phyloP scores from a whole-genome alignment of 1,284 basidiomycete species.

The Moniliella sp. region DNA sequence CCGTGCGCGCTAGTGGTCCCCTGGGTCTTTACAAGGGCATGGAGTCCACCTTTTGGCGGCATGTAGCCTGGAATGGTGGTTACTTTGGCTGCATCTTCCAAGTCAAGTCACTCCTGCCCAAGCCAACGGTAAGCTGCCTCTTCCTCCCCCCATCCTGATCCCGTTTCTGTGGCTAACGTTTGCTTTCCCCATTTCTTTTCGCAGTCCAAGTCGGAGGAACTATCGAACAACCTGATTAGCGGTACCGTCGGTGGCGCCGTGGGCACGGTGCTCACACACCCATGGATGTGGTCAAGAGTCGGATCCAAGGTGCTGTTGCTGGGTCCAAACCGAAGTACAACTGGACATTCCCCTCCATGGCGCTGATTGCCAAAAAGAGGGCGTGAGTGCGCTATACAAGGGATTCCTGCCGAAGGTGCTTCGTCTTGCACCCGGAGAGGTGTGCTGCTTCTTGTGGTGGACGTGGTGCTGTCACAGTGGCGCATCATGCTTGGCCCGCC shows the following conservation, averaged over 20 bases:
- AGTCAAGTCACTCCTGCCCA: slow-evolving; percentile 56
- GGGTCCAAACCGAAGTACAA: slow-evolving; percentile 52
- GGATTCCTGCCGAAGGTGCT: slow-evolving; percentile 51
- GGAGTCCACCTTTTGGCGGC: slow-evolving; percentile 12
- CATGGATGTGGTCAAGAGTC: slow-evolving; percentile 78
- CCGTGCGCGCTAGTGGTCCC: slow-evolving; percentile 54
- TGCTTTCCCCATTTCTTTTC: neutral
- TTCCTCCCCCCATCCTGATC: too few relatives aligned
- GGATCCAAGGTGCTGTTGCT: slow-evolving; percentile 53
- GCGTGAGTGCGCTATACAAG: slow-evolving; percentile 71
- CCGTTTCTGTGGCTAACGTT: too few relatives aligned
- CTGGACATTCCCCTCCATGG: slow-evolving; percentile 51
- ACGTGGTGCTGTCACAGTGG: slow-evolving; percentile 17
- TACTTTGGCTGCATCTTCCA: slow-evolving; percentile 52
- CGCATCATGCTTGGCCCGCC: slow-evolving; percentile 19
- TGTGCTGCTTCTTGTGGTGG: slow-evolving; percentile 51
- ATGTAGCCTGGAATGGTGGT: slow-evolving; percentile 44
- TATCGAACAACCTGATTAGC: slow-evolving; percentile 77
- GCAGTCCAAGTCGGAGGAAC: slow-evolving; percentile 42
- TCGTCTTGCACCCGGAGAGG: slow-evolving; percentile 81
- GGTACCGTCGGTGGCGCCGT: slow-evolving; percentile 74
- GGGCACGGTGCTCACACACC: slow-evolving; percentile 54
- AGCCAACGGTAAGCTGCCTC: slow-evolving; percentile 54
- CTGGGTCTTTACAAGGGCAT: slow-evolving; percentile 50
- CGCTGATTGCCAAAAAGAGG: slow-evolving; percentile 75